These are phyloP conservation scores for Nicotiana undulata DNA, from an alignment of 257 asterid species.

Conservation along the genomic window DNA sequence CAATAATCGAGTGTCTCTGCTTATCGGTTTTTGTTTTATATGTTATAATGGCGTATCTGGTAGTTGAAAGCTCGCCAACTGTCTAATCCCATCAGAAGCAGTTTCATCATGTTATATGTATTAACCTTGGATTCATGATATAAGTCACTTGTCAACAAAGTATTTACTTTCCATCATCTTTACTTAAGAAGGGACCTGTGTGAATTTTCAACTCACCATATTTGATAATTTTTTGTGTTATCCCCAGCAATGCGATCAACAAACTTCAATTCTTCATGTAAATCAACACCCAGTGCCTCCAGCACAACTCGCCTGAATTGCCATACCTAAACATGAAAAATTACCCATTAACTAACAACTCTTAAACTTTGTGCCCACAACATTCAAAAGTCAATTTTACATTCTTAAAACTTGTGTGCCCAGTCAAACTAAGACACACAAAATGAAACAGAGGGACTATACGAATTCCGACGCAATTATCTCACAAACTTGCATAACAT, in stretches of 20 bases:
- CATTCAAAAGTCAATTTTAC: no score
- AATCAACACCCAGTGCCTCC: conserved; percentile 57
- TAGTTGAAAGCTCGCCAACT: background rate
- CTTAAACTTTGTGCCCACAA: no score
- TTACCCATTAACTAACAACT: background rate
- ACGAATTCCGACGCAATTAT: background rate
- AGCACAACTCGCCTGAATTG: conserved; percentile 86
- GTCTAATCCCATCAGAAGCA: background rate
- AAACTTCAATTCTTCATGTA: conserved; percentile 60
- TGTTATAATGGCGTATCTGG: background rate
- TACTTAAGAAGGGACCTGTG: background rate
- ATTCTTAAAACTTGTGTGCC: no score
- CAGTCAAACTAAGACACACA: no score
- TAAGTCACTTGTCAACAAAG: background rate
- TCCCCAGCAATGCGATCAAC: conserved; percentile 48
- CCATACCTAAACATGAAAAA: conserved; percentile 54
- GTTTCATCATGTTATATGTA: background rate
- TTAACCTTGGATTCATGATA: background rate
- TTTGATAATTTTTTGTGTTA: conserved; percentile 82
- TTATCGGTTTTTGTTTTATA: background rate
- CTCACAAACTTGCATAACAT: background rate
- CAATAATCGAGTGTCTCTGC: background rate
- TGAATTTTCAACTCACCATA: conserved; percentile 43
- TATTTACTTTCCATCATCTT: background rate
- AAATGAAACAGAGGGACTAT: no score